Conservation (phyloP, 768 basidiomycete species). For the Exsudoporus frostii region DNA sequence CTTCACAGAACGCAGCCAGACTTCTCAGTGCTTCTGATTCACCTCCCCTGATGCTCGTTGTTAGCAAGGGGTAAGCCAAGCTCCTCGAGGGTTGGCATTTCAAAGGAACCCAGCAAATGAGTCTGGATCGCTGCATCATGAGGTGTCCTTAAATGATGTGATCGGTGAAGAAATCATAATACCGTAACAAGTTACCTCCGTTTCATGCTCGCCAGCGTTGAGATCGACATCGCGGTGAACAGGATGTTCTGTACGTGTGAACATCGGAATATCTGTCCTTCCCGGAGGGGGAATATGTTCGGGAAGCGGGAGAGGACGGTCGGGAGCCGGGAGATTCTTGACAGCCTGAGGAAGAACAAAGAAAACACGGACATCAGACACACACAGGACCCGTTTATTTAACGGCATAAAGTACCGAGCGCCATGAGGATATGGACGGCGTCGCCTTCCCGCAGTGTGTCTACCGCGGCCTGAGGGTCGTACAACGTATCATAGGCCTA, state of each 20-base stretch:
- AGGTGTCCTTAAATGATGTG: slow-evolving; percentile 9
- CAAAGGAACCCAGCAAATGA: slow-evolving; percentile 21
- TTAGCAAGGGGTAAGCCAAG: slow-evolving; percentile 17
- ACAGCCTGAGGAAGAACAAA: slow-evolving; percentile 9
- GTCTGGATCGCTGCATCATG: slow-evolving; percentile 16
- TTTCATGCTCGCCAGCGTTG: slow-evolving; percentile 12
- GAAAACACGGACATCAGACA: background rate
- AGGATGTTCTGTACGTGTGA: slow-evolving; percentile 17
- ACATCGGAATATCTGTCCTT: slow-evolving; percentile 4
- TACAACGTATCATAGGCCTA: slow-evolving; percentile 2
- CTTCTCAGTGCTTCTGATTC: slow-evolving; percentile 25
- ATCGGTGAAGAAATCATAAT: slow-evolving; percentile 15
- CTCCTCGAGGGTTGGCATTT: slow-evolving; percentile 21
- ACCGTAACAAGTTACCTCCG: slow-evolving; percentile 15
- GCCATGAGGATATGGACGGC: slow-evolving; percentile 8
- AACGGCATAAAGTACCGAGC: slow-evolving; percentile 1
- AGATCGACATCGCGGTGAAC: slow-evolving; percentile 12
- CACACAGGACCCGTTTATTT: background rate
- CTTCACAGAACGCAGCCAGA: slow-evolving; percentile 16
- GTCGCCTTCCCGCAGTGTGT: slow-evolving; percentile 1
- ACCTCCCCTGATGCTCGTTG: slow-evolving; percentile 31
- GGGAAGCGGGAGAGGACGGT: slow-evolving; percentile 4
- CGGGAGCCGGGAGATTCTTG: slow-evolving; percentile 6
- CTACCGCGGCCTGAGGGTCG: background rate
- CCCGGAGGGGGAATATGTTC: slow-evolving; percentile 2